Percentiles rank a stretch among this genome's conserved stretches.
These are phyloP conservation scores for Umbilicaria muhlenbergii DNA, from an alignment of 495 filamentous ascomycete genomes.

Conservation along the genomic window DNA sequence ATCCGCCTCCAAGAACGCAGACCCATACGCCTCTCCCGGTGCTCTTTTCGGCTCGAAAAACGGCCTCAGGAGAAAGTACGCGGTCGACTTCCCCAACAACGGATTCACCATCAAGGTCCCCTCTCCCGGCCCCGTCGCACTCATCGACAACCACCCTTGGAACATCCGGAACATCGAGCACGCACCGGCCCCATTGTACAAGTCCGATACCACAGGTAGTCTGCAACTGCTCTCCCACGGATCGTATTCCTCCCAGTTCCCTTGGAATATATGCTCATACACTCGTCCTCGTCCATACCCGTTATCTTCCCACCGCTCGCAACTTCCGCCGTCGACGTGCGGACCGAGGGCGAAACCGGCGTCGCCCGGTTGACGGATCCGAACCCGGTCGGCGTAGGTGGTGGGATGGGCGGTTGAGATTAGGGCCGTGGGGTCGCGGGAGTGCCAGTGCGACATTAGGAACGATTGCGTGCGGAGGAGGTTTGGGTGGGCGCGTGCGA, in stretches of 20 bases:
- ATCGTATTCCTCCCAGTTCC: constrained; percentile 70
- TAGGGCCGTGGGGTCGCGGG: constrained; percentile 38
- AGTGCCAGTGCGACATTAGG: constrained; percentile 64
- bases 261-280: constrained; percentile 57
- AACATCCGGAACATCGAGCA: constrained; percentile 80
- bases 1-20: constrained; percentile 29
- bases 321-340: constrained; percentile 70
- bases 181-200: constrained; percentile 70
- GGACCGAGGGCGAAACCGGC: constrained; percentile 69
- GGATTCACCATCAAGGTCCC: constrained; percentile 79
- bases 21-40: constrained; percentile 5
- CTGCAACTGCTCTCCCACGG: constrained; percentile 63
- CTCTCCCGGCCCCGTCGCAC: constrained; percentile 49
- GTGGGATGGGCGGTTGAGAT: constrained; percentile 54
- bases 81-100: constrained; percentile 53
- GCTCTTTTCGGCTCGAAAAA: constrained; percentile 49
- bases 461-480: constrained; percentile 53
- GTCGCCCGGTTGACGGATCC: constrained; percentile 51
- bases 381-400: constrained; percentile 66
- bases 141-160: constrained; percentile 80
- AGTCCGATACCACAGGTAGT: constrained; percentile 49
- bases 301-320: constrained; percentile 73
- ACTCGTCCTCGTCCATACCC: constrained; percentile 57
- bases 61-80: constrained; percentile 70
- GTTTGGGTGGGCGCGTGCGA: constrained; percentile 57